These are phyloP conservation scores for Lepiota venenata DNA, from an alignment of 768 basidiomycete species.

Conservation along the genomic window DNA sequence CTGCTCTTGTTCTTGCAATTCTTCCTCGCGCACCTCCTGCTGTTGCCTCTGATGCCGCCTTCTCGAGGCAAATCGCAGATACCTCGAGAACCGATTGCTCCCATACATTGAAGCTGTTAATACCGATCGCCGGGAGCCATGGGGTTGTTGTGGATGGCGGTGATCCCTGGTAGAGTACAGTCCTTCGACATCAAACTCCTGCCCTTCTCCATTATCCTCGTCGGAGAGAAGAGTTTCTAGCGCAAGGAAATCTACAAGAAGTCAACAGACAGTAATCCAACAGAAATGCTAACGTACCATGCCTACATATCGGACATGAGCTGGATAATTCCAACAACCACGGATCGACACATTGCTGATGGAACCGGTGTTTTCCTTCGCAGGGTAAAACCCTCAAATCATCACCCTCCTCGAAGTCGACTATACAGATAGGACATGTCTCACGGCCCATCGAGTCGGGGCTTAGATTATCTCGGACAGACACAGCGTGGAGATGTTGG, in stretches of 20 bases:
- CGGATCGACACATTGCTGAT: slow-evolving; percentile 86
- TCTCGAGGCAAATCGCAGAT: slow-evolving; percentile 49
- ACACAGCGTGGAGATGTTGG: neutral
- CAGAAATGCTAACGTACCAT: slow-evolving; percentile 48
- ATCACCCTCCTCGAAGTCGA: slow-evolving; percentile 93
- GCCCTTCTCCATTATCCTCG: slow-evolving; percentile 13
- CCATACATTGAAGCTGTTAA: neutral
- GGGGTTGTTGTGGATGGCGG: slow-evolving; percentile 9
- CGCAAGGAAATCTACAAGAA: slow-evolving; percentile 47
- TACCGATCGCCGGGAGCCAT: neutral
- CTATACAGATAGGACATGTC: slow-evolving; percentile 93
- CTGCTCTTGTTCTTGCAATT: neutral
- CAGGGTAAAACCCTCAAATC: slow-evolving; percentile 89
- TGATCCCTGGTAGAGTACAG: slow-evolving; percentile 12
- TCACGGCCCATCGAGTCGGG: slow-evolving; percentile 73
- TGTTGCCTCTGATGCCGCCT: slow-evolving; percentile 23
- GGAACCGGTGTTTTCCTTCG: slow-evolving; percentile 88
- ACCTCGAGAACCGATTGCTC: slow-evolving; percentile 47
- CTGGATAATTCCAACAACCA: slow-evolving; percentile 90
- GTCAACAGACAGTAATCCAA: neutral
- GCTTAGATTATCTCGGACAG: slow-evolving; percentile 37
- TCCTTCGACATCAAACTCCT: slow-evolving; percentile 2
- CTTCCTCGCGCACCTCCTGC: neutral
- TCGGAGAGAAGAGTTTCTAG: slow-evolving; percentile 53
- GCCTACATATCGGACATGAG: slow-evolving; percentile 89